Conservation (phyloP, 306 rosid species). For the Cicer arietinum region DNA sequence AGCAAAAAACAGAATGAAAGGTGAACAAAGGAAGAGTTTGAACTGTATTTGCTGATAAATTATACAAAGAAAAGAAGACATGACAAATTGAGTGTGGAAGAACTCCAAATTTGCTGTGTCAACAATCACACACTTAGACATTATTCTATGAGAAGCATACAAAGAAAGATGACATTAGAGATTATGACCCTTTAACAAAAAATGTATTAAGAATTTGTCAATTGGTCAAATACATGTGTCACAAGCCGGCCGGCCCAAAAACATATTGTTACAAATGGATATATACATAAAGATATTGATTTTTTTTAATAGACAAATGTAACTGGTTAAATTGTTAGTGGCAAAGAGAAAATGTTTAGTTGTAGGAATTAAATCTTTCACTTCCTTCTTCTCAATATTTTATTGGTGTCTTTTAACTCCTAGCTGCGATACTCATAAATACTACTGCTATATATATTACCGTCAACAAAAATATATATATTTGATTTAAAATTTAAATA, state of each 20-base stretch:
- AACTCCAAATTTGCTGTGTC: too few relatives aligned
- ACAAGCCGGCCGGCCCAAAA: constrained; percentile 51
- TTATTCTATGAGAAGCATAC: constrained; percentile 23
- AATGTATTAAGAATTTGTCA: constrained; percentile 20
- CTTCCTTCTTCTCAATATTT: too few relatives aligned
- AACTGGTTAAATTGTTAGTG: too few relatives aligned
- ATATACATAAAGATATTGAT: background rate
- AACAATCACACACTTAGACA: background rate
- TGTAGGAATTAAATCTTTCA: too few relatives aligned
- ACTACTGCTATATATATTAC: too few relatives aligned
- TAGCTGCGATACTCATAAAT: too few relatives aligned
- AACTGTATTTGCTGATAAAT: background rate
- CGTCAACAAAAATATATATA: too few relatives aligned
- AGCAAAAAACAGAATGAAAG: background rate
- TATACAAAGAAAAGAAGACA: constrained; percentile 39
- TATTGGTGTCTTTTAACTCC: too few relatives aligned
- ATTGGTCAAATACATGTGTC: constrained; percentile 24
- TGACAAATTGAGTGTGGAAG: background rate
- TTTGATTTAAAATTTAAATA: too few relatives aligned
- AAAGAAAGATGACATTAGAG: constrained; percentile 35
- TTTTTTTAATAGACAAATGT: too few relatives aligned
- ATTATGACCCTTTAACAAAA: constrained; percentile 33
- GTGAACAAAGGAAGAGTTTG: constrained; percentile 19
- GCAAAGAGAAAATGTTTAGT: too few relatives aligned
- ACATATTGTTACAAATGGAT: constrained; percentile 39